Evolutionary conservation across 805 yeast species (phyloP).

Genomic region (Candida anglica): DNA sequence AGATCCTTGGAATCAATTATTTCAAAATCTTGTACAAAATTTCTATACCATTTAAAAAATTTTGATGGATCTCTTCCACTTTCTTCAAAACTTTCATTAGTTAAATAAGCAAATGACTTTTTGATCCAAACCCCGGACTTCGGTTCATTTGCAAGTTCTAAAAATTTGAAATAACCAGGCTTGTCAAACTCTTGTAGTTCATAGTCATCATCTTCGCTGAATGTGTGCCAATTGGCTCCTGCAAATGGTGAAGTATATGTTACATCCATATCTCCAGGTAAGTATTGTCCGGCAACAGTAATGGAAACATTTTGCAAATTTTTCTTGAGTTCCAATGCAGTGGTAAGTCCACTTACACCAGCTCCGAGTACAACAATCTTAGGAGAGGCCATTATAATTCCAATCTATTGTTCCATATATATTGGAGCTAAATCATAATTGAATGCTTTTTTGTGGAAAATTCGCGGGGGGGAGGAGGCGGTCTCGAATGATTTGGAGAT

Average conservation of each 20-base stretch:
- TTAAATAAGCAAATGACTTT: conserved; percentile 14
- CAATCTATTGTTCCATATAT: too few species aligned
- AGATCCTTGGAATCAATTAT: conserved; percentile 30
- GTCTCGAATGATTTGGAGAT: too few species aligned
- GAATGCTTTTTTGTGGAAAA: too few species aligned
- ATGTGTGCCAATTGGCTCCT: conserved; percentile 69
- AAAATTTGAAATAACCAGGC: conserved; percentile 45
- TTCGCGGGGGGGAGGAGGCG: too few species aligned
- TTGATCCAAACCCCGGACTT: conserved; percentile 42
- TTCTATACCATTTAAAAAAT: conserved; percentile 41
- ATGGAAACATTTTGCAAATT: conserved; percentile 16
- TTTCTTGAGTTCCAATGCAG: conserved; percentile 28
- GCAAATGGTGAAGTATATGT: conserved; percentile 65
- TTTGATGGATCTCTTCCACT: conserved; percentile 18
- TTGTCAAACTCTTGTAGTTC: conserved; percentile 41
- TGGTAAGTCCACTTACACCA: conserved; percentile 36
- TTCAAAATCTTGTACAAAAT: conserved; percentile 37
- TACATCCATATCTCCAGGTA: conserved; percentile 53
- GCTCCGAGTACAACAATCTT: conserved; percentile 23
- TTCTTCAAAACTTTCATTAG: conserved; percentile 7
- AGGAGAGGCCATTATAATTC: too few species aligned
- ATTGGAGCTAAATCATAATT: too few species aligned
- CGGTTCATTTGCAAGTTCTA: conserved; percentile 45
- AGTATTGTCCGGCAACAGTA: conserved; percentile 29
- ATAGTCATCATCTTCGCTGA: conserved; percentile 41